Base-by-base conservation (phyloP, 108 stramenopile genomes). In the Pseudonitzschia multistriata region DNA sequence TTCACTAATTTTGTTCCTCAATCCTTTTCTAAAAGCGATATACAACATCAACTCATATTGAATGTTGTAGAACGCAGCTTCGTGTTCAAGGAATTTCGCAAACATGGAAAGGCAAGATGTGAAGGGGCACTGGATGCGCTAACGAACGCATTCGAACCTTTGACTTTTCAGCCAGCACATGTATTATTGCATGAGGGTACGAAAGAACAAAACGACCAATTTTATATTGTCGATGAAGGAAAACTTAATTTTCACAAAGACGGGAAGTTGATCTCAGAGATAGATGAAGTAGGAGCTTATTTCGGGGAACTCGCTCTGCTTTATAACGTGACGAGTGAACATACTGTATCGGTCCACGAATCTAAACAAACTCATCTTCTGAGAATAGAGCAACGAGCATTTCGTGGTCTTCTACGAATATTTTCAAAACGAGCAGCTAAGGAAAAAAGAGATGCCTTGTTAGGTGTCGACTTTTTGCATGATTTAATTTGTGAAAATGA, bases 241-340 rank as follows among this genome's bases (percentile, higher is more conserved):
- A 14, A 29, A 10, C 11, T 72, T 15, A 33, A 45, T 2, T 63
- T 72, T 53, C 19, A 72, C 29, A 31, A 40, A 24, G 34, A 72
- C 29, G 71, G 71, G 25, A 34, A 22, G 11, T 8, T 13, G n/a
- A n/a, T 39, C 1, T 48, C 17, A 21, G 14, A 72, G 35, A 34
- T 54, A 27, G 62, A 40, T 13, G 70, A 54, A 25, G 37, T 78
- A 15, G 88, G 90, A 25, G 80, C 53, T 5, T 76, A 79, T 52
- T 81, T 81, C 66, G 80, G 80, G 11, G 74, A 81, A 48, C 49
- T 71, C 19, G 67, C 74, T 5, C 35, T 81, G 47, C 39, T 81
- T 22, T 55, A 77, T 30, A 30, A 30, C 50, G 60, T 50, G 35
- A 50, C 71, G n/a, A 27, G 52, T 24, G 50, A 61, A 29, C 24